Evolutionary conservation across 768 basidiomycete genomes (phyloP), one percentile per base, ranked within the genome.

Genomic region (Pulveroboletus sp.): DNA sequence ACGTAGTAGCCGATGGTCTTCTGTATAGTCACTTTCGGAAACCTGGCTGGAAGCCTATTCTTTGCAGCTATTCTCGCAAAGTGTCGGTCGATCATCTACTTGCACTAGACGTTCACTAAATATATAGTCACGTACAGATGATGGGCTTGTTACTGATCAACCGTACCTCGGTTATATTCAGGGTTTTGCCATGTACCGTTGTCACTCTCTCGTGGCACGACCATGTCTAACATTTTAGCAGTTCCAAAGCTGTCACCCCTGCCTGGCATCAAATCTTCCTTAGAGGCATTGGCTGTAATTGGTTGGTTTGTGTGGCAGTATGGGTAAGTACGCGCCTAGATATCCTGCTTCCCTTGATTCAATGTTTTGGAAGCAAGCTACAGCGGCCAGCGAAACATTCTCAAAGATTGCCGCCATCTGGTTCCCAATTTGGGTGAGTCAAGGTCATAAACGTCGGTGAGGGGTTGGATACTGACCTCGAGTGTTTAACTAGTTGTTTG

Each of bases 241-340:
- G 85, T 40, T 63, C 77, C 35, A 88, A 86, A 61, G 85, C 85
- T 1, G 67, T 68, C 1, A 78, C 80, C 10, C 86, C 86, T 2
- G 65, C 74, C 30, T 88, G 85, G 85, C 73, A 86, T 62, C 80
- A 88, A 61, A 82, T 88, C 33, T 81, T 88, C 67, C 66, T 88
- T 17, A 73, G 85, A 14, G 86, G 85, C 0, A 85, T 88, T 54
- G 86, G 78, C 6, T 88, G 86, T 56, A 88, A 88, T 56, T 88
- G 84, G 85, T 73, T 88, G 1, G 86, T 88, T 33, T 84, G 76
- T 52, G 67, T 86, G 6, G 86, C 85, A 2, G 71, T 88, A 48
- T 88, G 86, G 85, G 86, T 85, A 49, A 27, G 83, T 66, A 17
- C 21, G 33, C 21, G 3, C 24, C 12, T 33, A 5, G 43, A 27